These are phyloP conservation scores for Glomus cerebriforme DNA, from an alignment of 192 early-diverging fungal species.

Conservation along the genomic window DNA sequence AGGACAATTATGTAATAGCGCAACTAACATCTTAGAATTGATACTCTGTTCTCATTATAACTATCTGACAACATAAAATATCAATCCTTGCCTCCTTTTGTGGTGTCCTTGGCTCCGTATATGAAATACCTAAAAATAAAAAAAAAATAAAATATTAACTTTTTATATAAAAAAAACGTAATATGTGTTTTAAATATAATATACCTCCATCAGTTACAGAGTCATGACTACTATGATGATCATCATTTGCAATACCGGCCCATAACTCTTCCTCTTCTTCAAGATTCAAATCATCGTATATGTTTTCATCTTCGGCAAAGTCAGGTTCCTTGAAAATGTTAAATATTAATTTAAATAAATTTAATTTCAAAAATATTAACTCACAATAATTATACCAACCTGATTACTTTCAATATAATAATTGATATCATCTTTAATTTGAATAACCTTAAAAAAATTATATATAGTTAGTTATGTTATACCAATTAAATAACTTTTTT, in stretches of 20 bases:
- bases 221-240: constrained; percentile 47
- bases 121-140: constrained; percentile 1
- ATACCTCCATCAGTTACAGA: constrained; percentile 14
- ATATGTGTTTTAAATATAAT: background rate
- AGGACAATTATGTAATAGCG: background rate
- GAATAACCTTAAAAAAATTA: constrained; percentile 56
- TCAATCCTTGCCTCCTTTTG: constrained; percentile 33
- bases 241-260: constrained; percentile 75
- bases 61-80: background rate
- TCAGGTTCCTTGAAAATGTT: constrained; percentile 65
- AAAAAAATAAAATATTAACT: constrained; percentile 13
- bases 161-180: constrained; percentile 16
- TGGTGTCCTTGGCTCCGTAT: constrained; percentile 29
- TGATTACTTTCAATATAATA: constrained; percentile 93
- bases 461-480: background rate
- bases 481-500: constrained; percentile 13
- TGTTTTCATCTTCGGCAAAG: constrained; percentile 90
- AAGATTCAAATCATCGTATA: constrained; percentile 92
- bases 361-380: constrained; percentile 2
- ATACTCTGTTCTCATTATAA: too few relatives aligned
- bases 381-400: constrained; percentile 32
- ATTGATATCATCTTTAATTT: constrained; percentile 85
- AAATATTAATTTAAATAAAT: constrained; percentile 11
- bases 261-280: constrained; percentile 87
- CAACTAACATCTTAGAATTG: too few relatives aligned